Conservation (phyloP, 768 basidiomycete species). For the Rubroboletus satanas region DNA sequence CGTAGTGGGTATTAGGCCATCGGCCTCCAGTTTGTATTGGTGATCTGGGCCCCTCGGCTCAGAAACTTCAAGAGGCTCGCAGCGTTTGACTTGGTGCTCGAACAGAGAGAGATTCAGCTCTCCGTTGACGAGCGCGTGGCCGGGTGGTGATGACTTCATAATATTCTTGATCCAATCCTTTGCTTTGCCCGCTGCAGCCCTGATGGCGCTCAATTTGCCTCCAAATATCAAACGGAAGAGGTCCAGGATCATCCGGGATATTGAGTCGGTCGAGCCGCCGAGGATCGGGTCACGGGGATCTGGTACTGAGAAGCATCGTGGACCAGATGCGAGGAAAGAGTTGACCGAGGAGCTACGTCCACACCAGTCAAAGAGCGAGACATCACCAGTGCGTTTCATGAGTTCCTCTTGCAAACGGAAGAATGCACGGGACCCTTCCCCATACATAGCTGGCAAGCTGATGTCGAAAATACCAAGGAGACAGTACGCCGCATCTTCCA, state of each 20-base stretch:
- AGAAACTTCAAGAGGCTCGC: background rate
- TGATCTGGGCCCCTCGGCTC: background rate
- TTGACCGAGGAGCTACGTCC: conserved; percentile 21
- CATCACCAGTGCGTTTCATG: conserved; percentile 25
- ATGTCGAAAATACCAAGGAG: conserved; percentile 30
- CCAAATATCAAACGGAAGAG: conserved; percentile 8
- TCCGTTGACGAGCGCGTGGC: conserved; percentile 23
- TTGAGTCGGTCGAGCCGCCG: conserved; percentile 3
- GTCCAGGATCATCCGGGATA: conserved; percentile 11
- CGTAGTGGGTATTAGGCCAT: conserved; percentile 7
- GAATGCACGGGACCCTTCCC: conserved; percentile 28
- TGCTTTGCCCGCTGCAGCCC: background rate
- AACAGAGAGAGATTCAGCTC: conserved; percentile 21
- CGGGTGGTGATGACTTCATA: conserved; percentile 10
- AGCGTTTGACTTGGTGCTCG: conserved; percentile 17
- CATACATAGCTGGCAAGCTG: conserved; percentile 25
- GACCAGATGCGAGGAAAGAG: conserved; percentile 18
- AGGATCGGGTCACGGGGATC: background rate
- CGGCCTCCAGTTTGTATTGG: conserved; percentile 11
- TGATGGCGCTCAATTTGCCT: conserved; percentile 4
- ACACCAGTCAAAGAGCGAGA: conserved; percentile 26
- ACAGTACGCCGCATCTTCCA: conserved; percentile 31
- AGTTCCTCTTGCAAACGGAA: conserved; percentile 28
- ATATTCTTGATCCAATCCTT: conserved; percentile 3
- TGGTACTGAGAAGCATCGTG: conserved; percentile 15